phyloP scores from a whole-genome alignment of 108 stramenopile genomes.

The Schizochytrium sp. region DNA sequence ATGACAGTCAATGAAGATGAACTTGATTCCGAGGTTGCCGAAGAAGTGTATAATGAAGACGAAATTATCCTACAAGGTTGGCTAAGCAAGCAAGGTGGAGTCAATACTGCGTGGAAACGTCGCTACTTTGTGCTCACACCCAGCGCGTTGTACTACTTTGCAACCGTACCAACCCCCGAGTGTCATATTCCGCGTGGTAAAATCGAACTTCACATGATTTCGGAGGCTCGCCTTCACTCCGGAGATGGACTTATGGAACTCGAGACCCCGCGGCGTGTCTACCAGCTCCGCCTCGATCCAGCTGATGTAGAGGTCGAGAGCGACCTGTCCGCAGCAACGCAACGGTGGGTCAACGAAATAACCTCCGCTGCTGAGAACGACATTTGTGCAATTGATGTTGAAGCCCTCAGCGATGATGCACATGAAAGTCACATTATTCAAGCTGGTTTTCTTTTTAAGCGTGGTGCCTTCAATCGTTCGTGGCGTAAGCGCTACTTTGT shows the following conservation, averaged over 20 bases:
- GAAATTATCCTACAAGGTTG: conserved; percentile 51
- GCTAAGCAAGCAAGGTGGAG: conserved; percentile 48
- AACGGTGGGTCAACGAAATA: conserved; percentile 52
- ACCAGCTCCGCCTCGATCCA: conserved; percentile 1
- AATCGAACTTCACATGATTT: conserved; percentile 58
- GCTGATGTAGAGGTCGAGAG: conserved; percentile 5
- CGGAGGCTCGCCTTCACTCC: not conserved
- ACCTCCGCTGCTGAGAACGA: conserved; percentile 45
- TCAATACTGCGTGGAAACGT: conserved; percentile 42
- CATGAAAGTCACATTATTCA: conserved; percentile 6
- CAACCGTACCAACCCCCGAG: not conserved
- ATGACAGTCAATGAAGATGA: not conserved
- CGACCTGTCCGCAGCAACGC: not conserved
- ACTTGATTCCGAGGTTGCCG: not conserved
- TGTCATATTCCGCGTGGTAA: conserved; percentile 34
- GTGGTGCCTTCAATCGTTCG: conserved; percentile 33
- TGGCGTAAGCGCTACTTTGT: conserved; percentile 58
- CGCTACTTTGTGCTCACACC: conserved; percentile 61
- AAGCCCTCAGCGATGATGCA: not conserved
- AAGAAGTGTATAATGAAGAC: conserved; percentile 46
- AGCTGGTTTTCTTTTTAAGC: conserved; percentile 30
- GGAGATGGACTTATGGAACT: conserved; percentile 12
- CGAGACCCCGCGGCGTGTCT: conserved; percentile 21
- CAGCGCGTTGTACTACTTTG: conserved; percentile 42
- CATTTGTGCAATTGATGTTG: conserved; percentile 43